These are phyloP conservation scores for Termitomyces sp. DNA, from an alignment of 1,284 basidiomycete genomes.

Conservation along the genomic window DNA sequence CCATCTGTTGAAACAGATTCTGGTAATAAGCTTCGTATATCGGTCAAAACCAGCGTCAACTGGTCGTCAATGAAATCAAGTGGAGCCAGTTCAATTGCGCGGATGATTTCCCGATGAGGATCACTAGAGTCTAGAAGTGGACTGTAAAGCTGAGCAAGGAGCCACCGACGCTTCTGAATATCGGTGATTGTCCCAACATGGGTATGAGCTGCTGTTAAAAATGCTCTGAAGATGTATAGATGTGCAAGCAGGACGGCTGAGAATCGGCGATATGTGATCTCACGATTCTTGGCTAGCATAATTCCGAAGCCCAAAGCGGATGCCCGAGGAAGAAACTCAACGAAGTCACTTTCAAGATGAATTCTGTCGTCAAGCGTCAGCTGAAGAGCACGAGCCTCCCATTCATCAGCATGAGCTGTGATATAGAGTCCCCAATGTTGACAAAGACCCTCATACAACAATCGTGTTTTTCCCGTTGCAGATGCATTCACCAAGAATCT, in stretches of 20 bases:
- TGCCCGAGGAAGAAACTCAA: not conserved
- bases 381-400: not conserved
- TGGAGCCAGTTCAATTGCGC: not conserved
- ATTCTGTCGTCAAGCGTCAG: not conserved
- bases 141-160: not conserved
- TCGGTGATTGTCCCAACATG: not conserved
- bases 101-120: not conserved
- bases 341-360: not conserved
- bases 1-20: not conserved
- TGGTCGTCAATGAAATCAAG: not conserved
- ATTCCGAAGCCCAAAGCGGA: not conserved
- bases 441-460: not conserved
- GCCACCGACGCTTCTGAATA: not conserved
- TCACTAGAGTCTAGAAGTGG: not conserved
- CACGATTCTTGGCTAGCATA: not conserved
- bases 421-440: not conserved
- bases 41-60: not conserved
- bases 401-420: not conserved
- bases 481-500: constrained; percentile 3
- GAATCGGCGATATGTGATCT: not conserved
- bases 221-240: not conserved
- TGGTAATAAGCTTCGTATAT: not conserved
- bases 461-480: constrained; percentile 3
- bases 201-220: not conserved
- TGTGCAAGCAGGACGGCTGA: not conserved